Base-by-base conservation (phyloP, 2,329 filamentous ascomycete genomes). In the Fusarium anthophilum region DNA sequence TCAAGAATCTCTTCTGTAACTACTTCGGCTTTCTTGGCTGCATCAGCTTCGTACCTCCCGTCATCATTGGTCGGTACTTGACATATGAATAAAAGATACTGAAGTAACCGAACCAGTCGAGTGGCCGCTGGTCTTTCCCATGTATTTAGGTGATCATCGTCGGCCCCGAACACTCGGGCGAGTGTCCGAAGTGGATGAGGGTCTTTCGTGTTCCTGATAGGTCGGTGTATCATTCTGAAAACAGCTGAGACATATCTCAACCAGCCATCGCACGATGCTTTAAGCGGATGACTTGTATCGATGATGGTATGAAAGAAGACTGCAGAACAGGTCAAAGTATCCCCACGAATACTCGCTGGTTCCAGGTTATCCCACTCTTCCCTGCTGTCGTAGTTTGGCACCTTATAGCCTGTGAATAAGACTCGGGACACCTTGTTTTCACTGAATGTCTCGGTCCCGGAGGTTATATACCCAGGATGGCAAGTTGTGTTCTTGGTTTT, bases 391-490 rank as follows among this genome's bases (percentile, higher is more conserved):
- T 61, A 22, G 10, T 4, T 15, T 35, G 39, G 17, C 32, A 7
- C 28, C 17, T 55, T 9, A 9, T n/a, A 15, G 5, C 14, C 11
- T 37, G 24, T 17, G 10, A 59, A 50, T 9, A 48, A 10, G 30
- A 11, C 13, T 8, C 7, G 18, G n/a, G 18, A 15, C 13, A 11
- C 2, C 22, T 13, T 32, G 3, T 17, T 24, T 2, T 6, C 13
- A 6, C 13, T 4, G 11, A 7, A n/a, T 10, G 7, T 10, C 20
- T 44, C 32, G 1, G 39, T n/a, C n/a, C n/a, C n/a, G 26, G 9
- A 32, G 44, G 17, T 62, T 69, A 7, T 39, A 22, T 7, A 54
- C 64, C 66, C 66, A 69, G 6, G 56, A 63, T 8, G 64, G 43
- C 14, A 68, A 24, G 7, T 38, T 24, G 8, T 68, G 51, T 7